phyloP scores from a whole-genome alignment of 2,329 filamentous ascomycete species.

The Truncatella angustata region DNA sequence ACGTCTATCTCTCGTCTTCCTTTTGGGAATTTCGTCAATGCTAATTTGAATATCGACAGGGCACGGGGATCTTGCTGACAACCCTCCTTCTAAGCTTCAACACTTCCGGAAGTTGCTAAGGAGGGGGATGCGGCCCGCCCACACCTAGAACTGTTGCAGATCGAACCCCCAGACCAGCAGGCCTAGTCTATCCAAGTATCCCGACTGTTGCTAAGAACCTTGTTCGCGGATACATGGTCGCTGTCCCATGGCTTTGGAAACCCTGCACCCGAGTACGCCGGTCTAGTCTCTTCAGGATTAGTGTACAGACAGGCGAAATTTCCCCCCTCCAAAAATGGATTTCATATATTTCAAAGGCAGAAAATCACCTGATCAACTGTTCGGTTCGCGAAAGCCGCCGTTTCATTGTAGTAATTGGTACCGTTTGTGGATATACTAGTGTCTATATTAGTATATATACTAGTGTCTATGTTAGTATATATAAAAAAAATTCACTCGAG shows the following conservation, averaged over 20 bases:
- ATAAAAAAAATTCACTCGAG: too few species aligned
- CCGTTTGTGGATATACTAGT: background rate
- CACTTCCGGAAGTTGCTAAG: slow-evolving; percentile 6
- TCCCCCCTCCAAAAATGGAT: background rate
- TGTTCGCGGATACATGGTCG: background rate
- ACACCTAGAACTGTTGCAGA: slow-evolving; percentile 8
- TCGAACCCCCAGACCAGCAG: background rate
- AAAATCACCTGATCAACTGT: background rate
- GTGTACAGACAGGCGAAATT: background rate
- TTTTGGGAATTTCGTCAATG: too few species aligned
- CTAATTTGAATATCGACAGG: background rate
- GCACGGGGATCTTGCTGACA: background rate
- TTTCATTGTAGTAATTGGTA: background rate
- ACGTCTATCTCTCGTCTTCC: too few species aligned
- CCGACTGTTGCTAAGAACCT: too few species aligned
- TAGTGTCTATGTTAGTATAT: too few species aligned
- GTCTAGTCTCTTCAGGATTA: background rate
- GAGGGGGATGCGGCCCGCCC: slow-evolving; percentile 4
- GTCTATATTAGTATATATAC: background rate
- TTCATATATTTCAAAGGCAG: background rate
- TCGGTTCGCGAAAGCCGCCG: background rate
- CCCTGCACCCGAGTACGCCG: background rate
- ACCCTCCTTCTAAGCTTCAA: background rate
- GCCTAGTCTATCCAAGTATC: too few species aligned
- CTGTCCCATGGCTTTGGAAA: slow-evolving; percentile 7